Conservation (phyloP, 306 rosid genomes). For the Prosopis cineraria region DNA sequence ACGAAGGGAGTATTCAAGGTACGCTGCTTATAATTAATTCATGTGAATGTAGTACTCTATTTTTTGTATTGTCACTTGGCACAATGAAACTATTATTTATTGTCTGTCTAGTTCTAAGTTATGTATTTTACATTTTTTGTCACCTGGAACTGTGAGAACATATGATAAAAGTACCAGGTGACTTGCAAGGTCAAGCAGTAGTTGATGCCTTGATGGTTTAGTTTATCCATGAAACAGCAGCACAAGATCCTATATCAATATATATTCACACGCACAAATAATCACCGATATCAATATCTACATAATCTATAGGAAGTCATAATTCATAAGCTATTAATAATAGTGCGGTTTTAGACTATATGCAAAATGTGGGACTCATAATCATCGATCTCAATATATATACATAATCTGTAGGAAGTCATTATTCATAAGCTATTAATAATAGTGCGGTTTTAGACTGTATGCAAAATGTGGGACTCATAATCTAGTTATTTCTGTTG, state of each 20-base stretch:
- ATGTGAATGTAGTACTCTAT: background rate
- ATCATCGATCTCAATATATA: background rate
- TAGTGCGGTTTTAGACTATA: background rate
- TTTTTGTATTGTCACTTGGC: background rate
- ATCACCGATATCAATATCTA: background rate
- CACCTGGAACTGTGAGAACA: background rate
- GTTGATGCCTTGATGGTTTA: background rate
- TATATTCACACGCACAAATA: no score
- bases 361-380: background rate
- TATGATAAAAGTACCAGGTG: background rate
- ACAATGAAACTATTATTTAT: background rate
- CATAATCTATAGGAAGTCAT: background rate
- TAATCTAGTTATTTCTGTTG: conserved; percentile 8
- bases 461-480: background rate
- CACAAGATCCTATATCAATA: background rate
- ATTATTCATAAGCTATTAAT: background rate
- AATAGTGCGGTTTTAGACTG: background rate
- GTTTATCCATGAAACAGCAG: background rate
- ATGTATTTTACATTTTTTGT: background rate
- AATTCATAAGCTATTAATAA: background rate
- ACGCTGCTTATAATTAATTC: background rate
- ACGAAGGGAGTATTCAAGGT: conserved; percentile 82
- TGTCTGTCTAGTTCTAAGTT: background rate
- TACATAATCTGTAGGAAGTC: background rate
- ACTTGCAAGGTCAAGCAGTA: background rate